Conservation (phyloP, 768 basidiomycete genomes). For the Floccularia luteovirens region DNA sequence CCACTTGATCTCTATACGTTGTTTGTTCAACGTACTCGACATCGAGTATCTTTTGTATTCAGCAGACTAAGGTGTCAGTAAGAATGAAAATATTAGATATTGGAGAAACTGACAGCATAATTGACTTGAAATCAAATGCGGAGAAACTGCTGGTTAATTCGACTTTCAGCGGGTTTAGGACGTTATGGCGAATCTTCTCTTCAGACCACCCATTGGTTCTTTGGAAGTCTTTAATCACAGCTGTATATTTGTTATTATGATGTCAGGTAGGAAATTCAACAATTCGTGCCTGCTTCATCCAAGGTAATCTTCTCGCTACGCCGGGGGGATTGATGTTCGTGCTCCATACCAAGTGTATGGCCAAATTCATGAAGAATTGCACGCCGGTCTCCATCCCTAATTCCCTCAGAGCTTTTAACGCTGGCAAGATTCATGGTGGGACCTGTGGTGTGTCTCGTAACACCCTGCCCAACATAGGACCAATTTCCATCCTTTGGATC, state of each 20-base stretch:
- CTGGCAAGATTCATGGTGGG: no score
- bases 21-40: not conserved
- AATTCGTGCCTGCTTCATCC: not conserved
- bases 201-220: not conserved
- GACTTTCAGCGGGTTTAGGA: not conserved
- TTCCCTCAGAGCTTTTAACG: no score
- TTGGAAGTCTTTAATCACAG: not conserved
- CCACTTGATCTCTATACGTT: not conserved
- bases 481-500: no score
- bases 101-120: constrained; percentile 3
- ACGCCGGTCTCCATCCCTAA: no score
- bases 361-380: constrained; percentile 5
- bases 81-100: no score
- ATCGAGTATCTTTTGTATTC: not conserved
- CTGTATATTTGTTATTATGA: not conserved
- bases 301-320: not conserved
- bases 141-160: constrained; percentile 2
- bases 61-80: no score
- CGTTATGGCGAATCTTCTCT: not conserved
- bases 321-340: not conserved
- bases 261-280: not conserved
- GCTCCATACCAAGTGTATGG: not conserved
- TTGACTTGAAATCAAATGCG: constrained; percentile 1
- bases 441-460: no score
- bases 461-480: no score